phyloP scores from a whole-genome alignment of 139 green algal genomes.

The Mychonastes homosphaera region DNA sequence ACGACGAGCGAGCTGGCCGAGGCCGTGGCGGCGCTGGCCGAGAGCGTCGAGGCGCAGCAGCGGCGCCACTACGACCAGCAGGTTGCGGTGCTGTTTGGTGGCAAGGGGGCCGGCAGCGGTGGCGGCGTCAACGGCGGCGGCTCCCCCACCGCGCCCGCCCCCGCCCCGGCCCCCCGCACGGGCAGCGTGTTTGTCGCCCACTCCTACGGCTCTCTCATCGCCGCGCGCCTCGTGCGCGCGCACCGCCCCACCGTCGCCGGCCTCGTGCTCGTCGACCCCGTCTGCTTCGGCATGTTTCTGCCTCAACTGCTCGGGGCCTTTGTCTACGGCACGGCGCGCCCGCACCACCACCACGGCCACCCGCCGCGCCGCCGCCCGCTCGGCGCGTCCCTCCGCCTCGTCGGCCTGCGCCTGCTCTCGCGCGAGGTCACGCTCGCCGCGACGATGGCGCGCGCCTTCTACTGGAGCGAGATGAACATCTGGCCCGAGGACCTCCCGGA shows the following conservation, averaged over 20 bases:
- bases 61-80: too few species aligned
- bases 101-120: too few species aligned
- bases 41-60: too few species aligned
- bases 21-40: too few species aligned
- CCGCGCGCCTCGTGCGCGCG: constrained; percentile 1
- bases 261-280: constrained; percentile 18
- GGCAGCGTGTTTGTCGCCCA: neutral
- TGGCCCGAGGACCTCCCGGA: constrained; percentile 17
- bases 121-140: too few species aligned
- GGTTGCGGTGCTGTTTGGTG: too few species aligned
- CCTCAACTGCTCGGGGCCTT: neutral
- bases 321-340: neutral
- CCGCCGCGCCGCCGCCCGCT: too few species aligned
- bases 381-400: neutral
- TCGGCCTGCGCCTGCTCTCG: constrained; percentile 7
- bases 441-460: constrained; percentile 15
- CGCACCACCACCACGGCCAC: neutral
- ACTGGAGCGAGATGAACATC: constrained; percentile 21
- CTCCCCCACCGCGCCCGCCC: too few species aligned
- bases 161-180: too few species aligned
- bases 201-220: constrained; percentile 14
- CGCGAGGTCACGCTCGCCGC: constrained; percentile 15
- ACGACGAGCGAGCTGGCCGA: too few species aligned
- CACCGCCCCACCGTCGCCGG: constrained; percentile 5
- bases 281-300: constrained; percentile 18